Base-by-base conservation (phyloP, 164 flowering plant genomes). In the Vitis cinerea region DNA sequence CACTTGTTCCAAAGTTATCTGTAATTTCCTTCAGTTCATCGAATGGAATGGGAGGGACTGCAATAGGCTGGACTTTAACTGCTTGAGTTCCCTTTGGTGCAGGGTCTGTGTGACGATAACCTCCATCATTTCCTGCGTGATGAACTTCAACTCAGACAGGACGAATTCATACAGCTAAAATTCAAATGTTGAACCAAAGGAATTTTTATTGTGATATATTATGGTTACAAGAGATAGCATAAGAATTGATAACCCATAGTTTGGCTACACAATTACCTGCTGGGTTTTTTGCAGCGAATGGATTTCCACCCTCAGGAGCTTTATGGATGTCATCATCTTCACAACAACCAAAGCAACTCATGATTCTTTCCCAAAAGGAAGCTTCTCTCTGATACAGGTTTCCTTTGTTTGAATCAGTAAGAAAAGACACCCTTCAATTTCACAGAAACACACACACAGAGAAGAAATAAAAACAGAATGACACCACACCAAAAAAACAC, bases 1-100 rank as follows among this genome's bases (percentile, higher is more conserved):
- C 75, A 69, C 74, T 78, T 49, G 91, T 72, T 16, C 91, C 91
- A 79, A 90, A 93, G 76, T 84, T 84, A 29, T 86, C 90, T 10
- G 98, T 93, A 55, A 87, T 70, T 44, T 90, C 98, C 77, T 84
- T 93, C 50, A 91, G 77, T 73, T 91, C 97, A 66, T 90, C 97
- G 9, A 79, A 83, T 50, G 87, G 72, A 72, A 90, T 81, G 16
- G 86, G 65, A 47, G 97, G 90, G 57, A 91, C 93, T 68, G 80
- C 84, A 74, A 91, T 90, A 15, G 97, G 98, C 74, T 83, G 94
- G 51, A 82, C 77, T 59, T 80, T 84, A 51, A 90, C 86, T 59
- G 81, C 23, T 67, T 81, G 94, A 67, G 85, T 71, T 71, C 83
- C 88, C 76, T 75, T 88, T 1, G 84, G 79, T 78, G 87, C 82